phyloP scores from a whole-genome alignment of 129 eudicot species.

The Helianthus tuberosus region DNA sequence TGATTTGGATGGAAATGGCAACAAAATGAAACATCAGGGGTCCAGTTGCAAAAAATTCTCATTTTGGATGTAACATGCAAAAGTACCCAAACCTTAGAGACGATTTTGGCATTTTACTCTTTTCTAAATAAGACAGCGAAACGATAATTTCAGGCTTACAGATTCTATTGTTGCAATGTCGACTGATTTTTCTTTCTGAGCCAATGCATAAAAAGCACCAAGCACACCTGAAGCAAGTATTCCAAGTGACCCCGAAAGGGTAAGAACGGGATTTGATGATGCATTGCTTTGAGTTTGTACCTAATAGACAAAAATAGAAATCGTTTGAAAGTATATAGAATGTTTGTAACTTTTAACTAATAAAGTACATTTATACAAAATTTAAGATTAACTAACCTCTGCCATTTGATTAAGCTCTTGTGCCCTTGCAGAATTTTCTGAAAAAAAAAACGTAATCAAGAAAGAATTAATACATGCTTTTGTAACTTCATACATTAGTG shows the following conservation, averaged over 20 bases:
- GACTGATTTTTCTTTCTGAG: constrained; percentile 70
- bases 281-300: constrained; percentile 37
- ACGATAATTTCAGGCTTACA: constrained; percentile 48
- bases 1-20: too few relatives aligned
- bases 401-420: constrained; percentile 48
- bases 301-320: constrained; percentile 33
- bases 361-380: neutral
- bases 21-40: too few relatives aligned
- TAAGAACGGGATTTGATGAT: constrained; percentile 61
- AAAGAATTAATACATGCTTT: constrained; percentile 8
- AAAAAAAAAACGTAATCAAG: constrained; percentile 38
- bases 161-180: constrained; percentile 62
- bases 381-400: constrained; percentile 46
- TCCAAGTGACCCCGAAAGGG: constrained; percentile 74
- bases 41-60: too few relatives aligned
- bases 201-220: constrained; percentile 77
- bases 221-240: constrained; percentile 72
- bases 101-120: neutral
- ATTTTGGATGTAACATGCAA: too few relatives aligned
- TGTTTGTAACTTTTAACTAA: neutral
- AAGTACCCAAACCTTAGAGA: too few relatives aligned
- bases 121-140: neutral
- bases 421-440: constrained; percentile 50
- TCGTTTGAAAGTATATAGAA: constrained; percentile 28
- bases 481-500: neutral